Percentiles rank a stretch among this genome's conserved stretches.
phyloP scores from a whole-genome alignment of 2,329 filamentous ascomycete genomes.

The Hypoxylon sp. region DNA sequence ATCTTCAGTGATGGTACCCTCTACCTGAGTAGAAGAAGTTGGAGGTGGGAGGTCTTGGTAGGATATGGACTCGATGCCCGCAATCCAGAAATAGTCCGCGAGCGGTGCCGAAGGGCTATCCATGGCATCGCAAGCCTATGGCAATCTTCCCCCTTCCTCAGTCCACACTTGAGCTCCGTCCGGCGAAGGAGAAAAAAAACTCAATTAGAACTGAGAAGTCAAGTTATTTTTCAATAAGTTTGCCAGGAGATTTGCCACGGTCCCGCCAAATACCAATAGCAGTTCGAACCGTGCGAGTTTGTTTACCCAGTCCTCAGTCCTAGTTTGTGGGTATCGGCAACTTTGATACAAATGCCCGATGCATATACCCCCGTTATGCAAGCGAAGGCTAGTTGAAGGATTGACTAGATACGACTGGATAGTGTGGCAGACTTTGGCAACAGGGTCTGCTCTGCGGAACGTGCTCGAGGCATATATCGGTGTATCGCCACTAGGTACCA shows the following conservation, averaged over 20 bases:
- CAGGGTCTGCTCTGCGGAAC: constrained; percentile 27
- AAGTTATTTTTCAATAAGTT: constrained; percentile 35
- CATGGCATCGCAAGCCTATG: constrained; percentile 61
- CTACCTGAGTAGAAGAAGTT: constrained; percentile 59
- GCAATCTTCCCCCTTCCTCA: constrained; percentile 35
- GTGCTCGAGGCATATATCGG: constrained; percentile 31
- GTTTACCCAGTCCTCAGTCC: constrained; percentile 37
- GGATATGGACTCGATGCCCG: constrained; percentile 75
- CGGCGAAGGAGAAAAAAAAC: constrained; percentile 25
- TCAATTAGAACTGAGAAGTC: constrained; percentile 25
- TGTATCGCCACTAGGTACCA: constrained; percentile 31
- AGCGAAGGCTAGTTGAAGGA: constrained; percentile 35
- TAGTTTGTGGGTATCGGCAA: constrained; percentile 40
- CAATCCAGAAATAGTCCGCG: constrained; percentile 83
- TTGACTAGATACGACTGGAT: constrained; percentile 32
- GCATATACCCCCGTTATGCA: constrained; percentile 41
- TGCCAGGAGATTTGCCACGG: constrained; percentile 24
- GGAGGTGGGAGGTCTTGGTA: constrained; percentile 68
- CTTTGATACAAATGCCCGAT: constrained; percentile 36
- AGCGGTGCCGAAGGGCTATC: constrained; percentile 73
- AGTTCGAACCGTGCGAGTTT: constrained; percentile 35
- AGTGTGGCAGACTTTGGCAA: constrained; percentile 17
- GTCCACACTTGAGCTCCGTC: constrained; percentile 25
- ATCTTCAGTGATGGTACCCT: constrained; percentile 73
- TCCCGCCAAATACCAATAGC: constrained; percentile 28